These are phyloP conservation scores for Tuber magnatum DNA, from an alignment of 495 filamentous ascomycete genomes.

Conservation along the genomic window DNA sequence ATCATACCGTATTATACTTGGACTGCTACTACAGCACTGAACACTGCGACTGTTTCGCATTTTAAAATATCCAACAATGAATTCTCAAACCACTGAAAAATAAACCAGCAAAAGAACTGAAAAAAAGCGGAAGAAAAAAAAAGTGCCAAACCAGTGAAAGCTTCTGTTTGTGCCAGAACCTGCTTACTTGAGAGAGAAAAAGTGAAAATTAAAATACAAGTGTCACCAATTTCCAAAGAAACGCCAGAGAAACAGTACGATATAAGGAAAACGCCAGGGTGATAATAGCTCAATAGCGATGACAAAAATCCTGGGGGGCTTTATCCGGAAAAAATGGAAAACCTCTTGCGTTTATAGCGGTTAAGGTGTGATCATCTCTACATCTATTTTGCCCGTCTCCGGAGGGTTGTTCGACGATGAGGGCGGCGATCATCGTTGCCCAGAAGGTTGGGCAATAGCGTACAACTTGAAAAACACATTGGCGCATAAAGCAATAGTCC, in stretches of 20 bases:
- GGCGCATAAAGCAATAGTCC: neutral
- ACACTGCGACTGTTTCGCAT: neutral
- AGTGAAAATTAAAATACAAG: slow-evolving; percentile 1
- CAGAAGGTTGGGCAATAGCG: neutral
- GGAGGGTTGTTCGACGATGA: neutral
- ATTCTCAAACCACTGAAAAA: neutral
- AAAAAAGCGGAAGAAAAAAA: neutral
- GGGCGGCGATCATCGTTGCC: neutral
- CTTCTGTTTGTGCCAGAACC: neutral
- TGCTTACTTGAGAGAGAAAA: neutral
- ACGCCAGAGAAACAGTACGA: neutral
- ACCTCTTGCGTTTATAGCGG: neutral
- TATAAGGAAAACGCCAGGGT: neutral
- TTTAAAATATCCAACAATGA: neutral
- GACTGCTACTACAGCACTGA: neutral
- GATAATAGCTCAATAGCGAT: neutral
- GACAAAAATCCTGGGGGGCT: neutral
- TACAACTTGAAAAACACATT: neutral
- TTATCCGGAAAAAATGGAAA: neutral
- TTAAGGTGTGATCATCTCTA: neutral
- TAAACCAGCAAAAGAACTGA: neutral
- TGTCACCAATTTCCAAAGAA: neutral
- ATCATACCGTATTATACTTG: too few species aligned
- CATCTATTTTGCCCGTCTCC: neutral
- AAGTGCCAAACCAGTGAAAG: neutral